phyloP scores from a whole-genome alignment of 2,329 filamentous ascomycete genomes.

The Nemania sp. region DNA sequence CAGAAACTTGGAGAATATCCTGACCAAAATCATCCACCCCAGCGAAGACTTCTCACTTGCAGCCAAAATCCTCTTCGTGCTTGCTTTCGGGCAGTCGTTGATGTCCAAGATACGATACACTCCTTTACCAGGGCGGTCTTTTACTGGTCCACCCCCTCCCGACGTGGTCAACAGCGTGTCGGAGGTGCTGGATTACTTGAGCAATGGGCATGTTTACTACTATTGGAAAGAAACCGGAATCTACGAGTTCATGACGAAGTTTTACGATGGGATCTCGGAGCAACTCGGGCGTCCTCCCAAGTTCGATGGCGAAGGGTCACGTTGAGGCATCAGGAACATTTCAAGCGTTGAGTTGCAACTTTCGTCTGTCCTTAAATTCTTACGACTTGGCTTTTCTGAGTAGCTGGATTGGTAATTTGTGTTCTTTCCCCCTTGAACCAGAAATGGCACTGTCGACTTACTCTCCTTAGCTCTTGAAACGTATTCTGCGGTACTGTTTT shows the following conservation, averaged over 20 bases:
- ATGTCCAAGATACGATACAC: neutral
- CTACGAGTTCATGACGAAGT: neutral
- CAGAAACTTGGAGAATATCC: constrained; percentile 12
- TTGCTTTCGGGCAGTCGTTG: too few species aligned
- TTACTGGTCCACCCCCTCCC: neutral
- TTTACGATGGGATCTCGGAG: neutral
- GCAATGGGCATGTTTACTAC: neutral
- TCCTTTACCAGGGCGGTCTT: neutral
- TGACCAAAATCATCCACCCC: neutral
- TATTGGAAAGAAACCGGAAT: neutral
- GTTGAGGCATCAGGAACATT: too few species aligned
- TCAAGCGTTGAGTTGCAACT: too few species aligned
- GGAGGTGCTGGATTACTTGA: neutral
- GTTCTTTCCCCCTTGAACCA: too few species aligned
- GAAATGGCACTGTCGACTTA: too few species aligned
- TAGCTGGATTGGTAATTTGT: too few species aligned
- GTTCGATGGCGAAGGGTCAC: too few species aligned
- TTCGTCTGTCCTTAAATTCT: too few species aligned
- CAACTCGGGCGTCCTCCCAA: neutral
- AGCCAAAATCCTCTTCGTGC: too few species aligned
- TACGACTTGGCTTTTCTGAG: too few species aligned
- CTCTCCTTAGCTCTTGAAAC: too few species aligned
- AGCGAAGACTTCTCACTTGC: neutral
- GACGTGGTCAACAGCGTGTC: neutral
- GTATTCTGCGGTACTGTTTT: too few species aligned